These are phyloP conservation scores for Phytopythium oedochilum DNA, from an alignment of 352 stramenopile genomes.

Conservation along the genomic window DNA sequence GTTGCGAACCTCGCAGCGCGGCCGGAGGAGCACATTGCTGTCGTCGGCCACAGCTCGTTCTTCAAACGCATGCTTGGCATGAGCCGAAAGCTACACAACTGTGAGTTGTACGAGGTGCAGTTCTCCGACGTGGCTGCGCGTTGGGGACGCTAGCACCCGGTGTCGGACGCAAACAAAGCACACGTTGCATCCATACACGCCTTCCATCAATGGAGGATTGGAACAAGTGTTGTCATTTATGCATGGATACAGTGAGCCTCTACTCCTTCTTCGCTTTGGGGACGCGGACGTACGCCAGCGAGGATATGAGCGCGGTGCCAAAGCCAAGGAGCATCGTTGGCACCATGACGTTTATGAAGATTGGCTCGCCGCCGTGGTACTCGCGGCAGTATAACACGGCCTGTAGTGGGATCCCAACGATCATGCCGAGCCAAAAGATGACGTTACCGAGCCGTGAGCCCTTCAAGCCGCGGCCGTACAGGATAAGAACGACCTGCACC, in stretches of 20 bases:
- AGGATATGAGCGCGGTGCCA: slow-evolving; percentile 37
- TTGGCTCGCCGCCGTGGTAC: slow-evolving; percentile 71
- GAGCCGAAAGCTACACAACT: slow-evolving; percentile 77
- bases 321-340: slow-evolving; percentile 67
- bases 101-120: slow-evolving; percentile 53
- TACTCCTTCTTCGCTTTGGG: slow-evolving; percentile 20
- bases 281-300: slow-evolving; percentile 33
- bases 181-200: neutral
- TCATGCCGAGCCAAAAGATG: slow-evolving; percentile 79
- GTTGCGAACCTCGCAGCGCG: slow-evolving; percentile 41
- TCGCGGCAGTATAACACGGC: slow-evolving; percentile 79
- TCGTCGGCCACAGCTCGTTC: slow-evolving; percentile 81
- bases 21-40: slow-evolving; percentile 63
- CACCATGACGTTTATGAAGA: slow-evolving; percentile 80
- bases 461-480: slow-evolving; percentile 67
- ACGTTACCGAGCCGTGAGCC: slow-evolving; percentile 74
- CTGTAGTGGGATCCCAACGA: slow-evolving; percentile 63
- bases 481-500: slow-evolving; percentile 91
- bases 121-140: slow-evolving; percentile 20
- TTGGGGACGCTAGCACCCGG: slow-evolving; percentile 1
- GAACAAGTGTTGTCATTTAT: too few species aligned
- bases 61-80: slow-evolving; percentile 85
- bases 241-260: neutral
- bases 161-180: neutral
- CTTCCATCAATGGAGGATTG: too few species aligned